A percentile compares a stretch with the other conserved stretches of the same genome.
Conservation (phyloP, 257 asterid genomes). For the Solanum ahanhuiri region DNA sequence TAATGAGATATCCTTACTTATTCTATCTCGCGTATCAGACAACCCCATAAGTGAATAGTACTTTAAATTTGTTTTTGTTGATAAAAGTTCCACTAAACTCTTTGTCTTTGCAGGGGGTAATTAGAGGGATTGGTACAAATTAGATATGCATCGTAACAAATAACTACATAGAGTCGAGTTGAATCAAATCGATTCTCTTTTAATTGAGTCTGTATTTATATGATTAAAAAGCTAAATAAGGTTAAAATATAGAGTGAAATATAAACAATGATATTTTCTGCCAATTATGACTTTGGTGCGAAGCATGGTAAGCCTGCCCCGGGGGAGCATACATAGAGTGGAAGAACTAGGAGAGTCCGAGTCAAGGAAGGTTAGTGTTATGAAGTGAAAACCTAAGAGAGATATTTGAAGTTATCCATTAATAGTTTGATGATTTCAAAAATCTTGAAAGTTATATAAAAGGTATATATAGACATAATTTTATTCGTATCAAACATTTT, state of each 20-base stretch:
- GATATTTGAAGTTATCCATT: neutral
- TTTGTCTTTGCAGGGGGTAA: neutral
- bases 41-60: too few relatives aligned
- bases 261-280: too few relatives aligned
- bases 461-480: neutral
- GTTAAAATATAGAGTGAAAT: too few relatives aligned
- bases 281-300: neutral
- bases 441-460: neutral
- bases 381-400: neutral
- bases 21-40: too few relatives aligned
- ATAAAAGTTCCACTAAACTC: neutral
- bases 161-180: too few relatives aligned
- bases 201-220: too few relatives aligned
- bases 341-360: neutral
- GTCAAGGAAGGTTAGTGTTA: neutral
- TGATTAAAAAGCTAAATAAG: too few relatives aligned
- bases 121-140: neutral
- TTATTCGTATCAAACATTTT: neutral
- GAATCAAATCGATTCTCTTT: too few relatives aligned
- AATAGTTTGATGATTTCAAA: neutral
- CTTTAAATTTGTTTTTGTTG: too few relatives aligned
- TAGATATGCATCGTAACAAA: too few relatives aligned
- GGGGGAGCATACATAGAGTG: neutral
- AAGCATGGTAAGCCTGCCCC: neutral
- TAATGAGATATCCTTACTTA: too few relatives aligned